Conservation (phyloP, 176 grass and related monocot species). For the Juncus effusus region DNA sequence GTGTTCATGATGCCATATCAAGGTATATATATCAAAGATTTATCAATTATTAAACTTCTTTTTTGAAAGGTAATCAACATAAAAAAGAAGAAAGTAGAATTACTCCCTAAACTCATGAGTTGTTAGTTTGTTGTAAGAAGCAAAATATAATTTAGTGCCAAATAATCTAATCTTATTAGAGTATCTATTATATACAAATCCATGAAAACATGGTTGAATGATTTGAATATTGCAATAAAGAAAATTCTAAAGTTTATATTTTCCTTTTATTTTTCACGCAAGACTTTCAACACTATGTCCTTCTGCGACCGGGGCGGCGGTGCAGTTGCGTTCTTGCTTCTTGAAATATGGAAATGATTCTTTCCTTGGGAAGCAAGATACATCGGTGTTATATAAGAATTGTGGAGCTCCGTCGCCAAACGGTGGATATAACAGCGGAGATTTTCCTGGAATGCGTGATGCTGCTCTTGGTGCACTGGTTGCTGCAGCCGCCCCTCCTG, state of each 20-base stretch:
- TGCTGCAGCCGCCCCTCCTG: slow-evolving; percentile 21
- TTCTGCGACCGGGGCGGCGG: slow-evolving; percentile 51
- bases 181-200: no score
- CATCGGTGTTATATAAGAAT: slow-evolving; percentile 64
- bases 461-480: slow-evolving; percentile 62
- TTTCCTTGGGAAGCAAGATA: slow-evolving; percentile 77
- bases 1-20: slow-evolving; percentile 59
- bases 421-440: slow-evolving; percentile 34
- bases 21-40: not conserved
- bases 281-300: slow-evolving; percentile 53
- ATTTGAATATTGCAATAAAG: no score
- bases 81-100: no score
- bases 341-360: slow-evolving; percentile 78
- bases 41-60: no score
- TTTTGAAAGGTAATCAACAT: no score
- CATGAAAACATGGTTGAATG: no score
- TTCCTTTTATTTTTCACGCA: no score
- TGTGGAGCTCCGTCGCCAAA: slow-evolving; percentile 38
- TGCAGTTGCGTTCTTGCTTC: slow-evolving; percentile 79
- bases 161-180: no score
- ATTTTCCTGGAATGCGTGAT: slow-evolving; percentile 49
- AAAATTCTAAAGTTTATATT: no score
- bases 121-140: no score
- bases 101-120: no score
- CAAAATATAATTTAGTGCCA: no score